These are phyloP conservation scores for Barbarea vulgaris DNA, from an alignment of 345 rosid species.

Conservation along the genomic window DNA sequence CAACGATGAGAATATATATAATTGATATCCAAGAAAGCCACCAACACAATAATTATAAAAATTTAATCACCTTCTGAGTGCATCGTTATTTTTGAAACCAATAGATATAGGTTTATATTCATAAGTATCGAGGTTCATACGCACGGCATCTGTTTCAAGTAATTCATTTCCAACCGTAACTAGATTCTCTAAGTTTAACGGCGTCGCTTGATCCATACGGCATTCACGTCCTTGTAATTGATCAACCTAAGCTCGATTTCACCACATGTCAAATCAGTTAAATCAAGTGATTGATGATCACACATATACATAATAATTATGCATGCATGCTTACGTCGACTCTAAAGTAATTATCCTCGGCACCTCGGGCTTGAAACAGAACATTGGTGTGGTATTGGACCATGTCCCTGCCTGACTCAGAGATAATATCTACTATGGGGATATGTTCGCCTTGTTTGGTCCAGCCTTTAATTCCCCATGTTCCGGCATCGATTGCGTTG, in stretches of 20 bases:
- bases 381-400: constrained; percentile 62
- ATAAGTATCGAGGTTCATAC: constrained; percentile 47
- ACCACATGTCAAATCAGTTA: neutral
- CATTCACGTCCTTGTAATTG: constrained; percentile 42
- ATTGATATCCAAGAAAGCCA: too few relatives aligned
- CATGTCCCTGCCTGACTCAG: constrained; percentile 49
- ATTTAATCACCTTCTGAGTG: constrained; percentile 52
- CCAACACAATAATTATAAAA: too few relatives aligned
- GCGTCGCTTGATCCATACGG: constrained; percentile 48
- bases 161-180: constrained; percentile 24
- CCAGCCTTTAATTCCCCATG: constrained; percentile 71
- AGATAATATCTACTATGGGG: constrained; percentile 44
- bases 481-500: constrained; percentile 41
- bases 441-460: too few relatives aligned
- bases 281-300: too few relatives aligned
- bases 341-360: too few relatives aligned
- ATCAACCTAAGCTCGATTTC: constrained; percentile 44
- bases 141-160: constrained; percentile 44
- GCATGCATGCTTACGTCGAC: too few relatives aligned
- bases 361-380: too few relatives aligned
- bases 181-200: constrained; percentile 47
- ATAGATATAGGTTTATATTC: constrained; percentile 46
- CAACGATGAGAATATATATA: too few relatives aligned
- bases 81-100: constrained; percentile 43
- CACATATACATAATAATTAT: too few relatives aligned